A percentile compares a stretch with the other conserved stretches of the same genome.
phyloP scores from a whole-genome alignment of 2,329 filamentous ascomycete species.

The Hypoxylon rubiginosum region DNA sequence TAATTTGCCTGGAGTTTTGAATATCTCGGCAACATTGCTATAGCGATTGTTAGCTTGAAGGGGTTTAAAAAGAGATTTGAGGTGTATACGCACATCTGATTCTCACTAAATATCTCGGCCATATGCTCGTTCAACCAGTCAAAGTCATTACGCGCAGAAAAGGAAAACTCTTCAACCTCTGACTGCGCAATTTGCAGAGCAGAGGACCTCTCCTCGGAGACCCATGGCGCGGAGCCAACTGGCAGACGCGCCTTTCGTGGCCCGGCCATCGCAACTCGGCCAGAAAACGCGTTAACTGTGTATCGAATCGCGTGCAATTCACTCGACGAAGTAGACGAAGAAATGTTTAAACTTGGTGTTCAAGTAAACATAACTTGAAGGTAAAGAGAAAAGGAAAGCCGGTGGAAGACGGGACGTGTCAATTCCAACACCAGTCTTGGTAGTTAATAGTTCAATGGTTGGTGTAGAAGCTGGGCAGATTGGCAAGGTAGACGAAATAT shows the following conservation, averaged over 20 bases:
- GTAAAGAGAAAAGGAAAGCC: slow-evolving; percentile 12
- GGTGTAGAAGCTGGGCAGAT: slow-evolving; percentile 23
- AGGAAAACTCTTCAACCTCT: slow-evolving; percentile 93
- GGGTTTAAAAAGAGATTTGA: slow-evolving; percentile 1
- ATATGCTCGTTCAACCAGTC: slow-evolving; percentile 99
- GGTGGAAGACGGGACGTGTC: slow-evolving; percentile 20
- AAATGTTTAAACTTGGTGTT: slow-evolving; percentile 25
- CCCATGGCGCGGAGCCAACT: slow-evolving; percentile 88
- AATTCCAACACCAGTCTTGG: slow-evolving; percentile 18
- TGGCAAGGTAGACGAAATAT: slow-evolving; percentile 28
- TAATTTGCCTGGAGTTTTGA: slow-evolving; percentile 91
- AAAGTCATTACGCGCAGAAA: slow-evolving; percentile 91
- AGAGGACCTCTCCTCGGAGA: slow-evolving; percentile 84
- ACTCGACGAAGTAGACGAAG: slow-evolving; percentile 11
- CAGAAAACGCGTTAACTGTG: slow-evolving; percentile 44
- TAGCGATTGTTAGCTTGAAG: slow-evolving; percentile 47
- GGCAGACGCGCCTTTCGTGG: slow-evolving; percentile 66
- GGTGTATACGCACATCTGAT: slow-evolving; percentile 78
- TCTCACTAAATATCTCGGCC: slow-evolving; percentile 89
- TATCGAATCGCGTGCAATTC: slow-evolving; percentile 38
- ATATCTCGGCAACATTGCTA: slow-evolving; percentile 93
- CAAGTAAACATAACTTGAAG: slow-evolving; percentile 44
- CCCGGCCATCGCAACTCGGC: slow-evolving; percentile 51
- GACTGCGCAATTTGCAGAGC: slow-evolving; percentile 80
- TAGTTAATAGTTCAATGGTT: not conserved